Evolutionary conservation across 768 basidiomycete genomes (phyloP).

Genomic region (Botryobasidium botryosum): DNA sequence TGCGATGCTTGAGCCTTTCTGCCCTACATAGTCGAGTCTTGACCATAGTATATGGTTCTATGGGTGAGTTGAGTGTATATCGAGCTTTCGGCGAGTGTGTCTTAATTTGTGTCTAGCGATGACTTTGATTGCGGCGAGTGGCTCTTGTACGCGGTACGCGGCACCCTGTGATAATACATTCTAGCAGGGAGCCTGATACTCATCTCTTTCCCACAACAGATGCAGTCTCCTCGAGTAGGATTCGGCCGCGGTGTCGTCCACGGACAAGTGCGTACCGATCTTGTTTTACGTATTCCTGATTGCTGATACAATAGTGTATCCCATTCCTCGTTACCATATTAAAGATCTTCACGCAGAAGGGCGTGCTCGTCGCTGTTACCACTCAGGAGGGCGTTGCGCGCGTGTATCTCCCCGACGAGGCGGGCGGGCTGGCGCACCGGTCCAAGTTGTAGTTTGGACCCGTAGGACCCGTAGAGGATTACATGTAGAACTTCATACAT

Average conservation of each 20-base stretch:
- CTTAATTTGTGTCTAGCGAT: no score
- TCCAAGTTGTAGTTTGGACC: no score
- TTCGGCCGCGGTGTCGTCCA: conserved; percentile 54
- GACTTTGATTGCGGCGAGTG: conserved; percentile 66
- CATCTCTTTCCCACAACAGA: conserved; percentile 25
- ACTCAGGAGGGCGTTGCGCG: conserved; percentile 52
- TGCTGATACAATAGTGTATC: background rate
- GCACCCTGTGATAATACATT: conserved; percentile 4
- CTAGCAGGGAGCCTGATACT: background rate
- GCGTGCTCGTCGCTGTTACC: conserved; percentile 53
- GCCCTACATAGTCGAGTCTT: conserved; percentile 56
- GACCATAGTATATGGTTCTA: conserved; percentile 76
- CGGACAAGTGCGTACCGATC: conserved; percentile 38
- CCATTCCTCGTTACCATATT: conserved; percentile 4
- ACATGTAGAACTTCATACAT: no score
- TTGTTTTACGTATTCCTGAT: background rate
- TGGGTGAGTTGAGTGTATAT: conserved; percentile 39
- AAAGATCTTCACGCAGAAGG: conserved; percentile 52
- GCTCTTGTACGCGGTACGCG: conserved; percentile 55
- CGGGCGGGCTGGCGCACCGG: no score
- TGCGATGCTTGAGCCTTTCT: no score
- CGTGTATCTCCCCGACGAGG: no score
- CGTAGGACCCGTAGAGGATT: no score
- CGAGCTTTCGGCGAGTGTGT: no score
- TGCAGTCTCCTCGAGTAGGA: conserved; percentile 43